phyloP scores from a whole-genome alignment of 495 filamentous ascomycete genomes.

The Xylaria flabelliformis region DNA sequence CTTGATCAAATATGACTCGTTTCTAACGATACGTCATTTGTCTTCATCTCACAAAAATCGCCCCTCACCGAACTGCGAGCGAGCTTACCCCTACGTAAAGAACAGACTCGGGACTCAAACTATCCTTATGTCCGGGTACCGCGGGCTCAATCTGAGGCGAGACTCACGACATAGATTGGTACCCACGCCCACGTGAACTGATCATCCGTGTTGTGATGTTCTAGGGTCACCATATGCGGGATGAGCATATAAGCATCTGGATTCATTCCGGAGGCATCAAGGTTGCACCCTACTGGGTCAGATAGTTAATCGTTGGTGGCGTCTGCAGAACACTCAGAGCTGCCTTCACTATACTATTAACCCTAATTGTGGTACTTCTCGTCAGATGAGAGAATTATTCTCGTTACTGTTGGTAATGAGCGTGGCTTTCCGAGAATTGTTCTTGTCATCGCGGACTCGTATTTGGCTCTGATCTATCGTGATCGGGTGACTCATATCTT shows the following conservation, averaged over 20 bases:
- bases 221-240: background rate
- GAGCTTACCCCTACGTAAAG: background rate
- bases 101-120: background rate
- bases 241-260: constrained; percentile 12
- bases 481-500: background rate
- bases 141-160: background rate
- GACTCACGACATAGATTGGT: background rate
- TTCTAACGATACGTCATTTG: background rate
- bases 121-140: background rate
- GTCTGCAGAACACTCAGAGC: background rate
- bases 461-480: background rate
- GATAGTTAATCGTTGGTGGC: constrained; percentile 5
- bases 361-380: background rate
- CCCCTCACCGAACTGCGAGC: background rate
- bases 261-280: background rate
- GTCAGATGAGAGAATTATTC: background rate
- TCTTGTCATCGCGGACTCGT: background rate
- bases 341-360: background rate
- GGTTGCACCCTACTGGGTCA: background rate
- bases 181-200: background rate
- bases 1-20: background rate
- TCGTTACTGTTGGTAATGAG: constrained; percentile 5
- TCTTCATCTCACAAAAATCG: background rate
- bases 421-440: background rate
- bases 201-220: background rate